Base-by-base conservation (phyloP, 805 yeast genomes). In the Yarrowia bubula region DNA sequence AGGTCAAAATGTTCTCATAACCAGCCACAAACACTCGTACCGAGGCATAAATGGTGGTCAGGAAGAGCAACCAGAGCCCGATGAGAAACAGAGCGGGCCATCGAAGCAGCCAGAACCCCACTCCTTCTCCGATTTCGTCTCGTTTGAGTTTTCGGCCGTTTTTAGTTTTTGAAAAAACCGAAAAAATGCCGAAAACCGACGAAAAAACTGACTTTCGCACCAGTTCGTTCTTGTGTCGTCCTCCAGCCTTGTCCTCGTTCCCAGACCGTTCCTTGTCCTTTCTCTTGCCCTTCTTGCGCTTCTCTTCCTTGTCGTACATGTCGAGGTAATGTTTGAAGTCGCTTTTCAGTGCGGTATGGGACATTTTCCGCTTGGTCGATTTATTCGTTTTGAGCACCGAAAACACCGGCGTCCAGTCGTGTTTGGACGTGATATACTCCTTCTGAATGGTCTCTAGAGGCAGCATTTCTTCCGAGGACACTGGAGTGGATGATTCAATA, bases 1-100 rank as follows among this genome's bases (percentile, higher is more conserved):
- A 86, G 1, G 87, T 81, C 66, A 85, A 74, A 35, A 80, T 70
- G 64, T 81, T 79, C 71, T 89, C 96, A 72, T 83, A 84, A 1
- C 85, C 73, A 0, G 89, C 83, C 37, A 89, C 90, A 69, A 84
- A 84, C 2, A 83, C 69, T 50, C 96, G 75, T 1, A 88, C 79
- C 1, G 79, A 39, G 5, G 83, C 73, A 72, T 89, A 89, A 0
- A 81, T 51, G 0, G 79, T 31, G 31, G 84, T 79, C 11, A 89
- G 75, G 2, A 85, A 66, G 0, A 71, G 41, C 0, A 87, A 77
- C 91, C 92, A 89, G 14, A 76, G 37, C 1, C 82, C 68, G 0
- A 86, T 82, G 15, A 83, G 74, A 0, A 82, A 53, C 64, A 89
- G 75, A 3, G 87, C 73, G 0, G 95, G 96, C 83, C 88, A 88